phyloP scores from a whole-genome alignment of 352 stramenopile genomes.

The Pythium myriotylum region DNA sequence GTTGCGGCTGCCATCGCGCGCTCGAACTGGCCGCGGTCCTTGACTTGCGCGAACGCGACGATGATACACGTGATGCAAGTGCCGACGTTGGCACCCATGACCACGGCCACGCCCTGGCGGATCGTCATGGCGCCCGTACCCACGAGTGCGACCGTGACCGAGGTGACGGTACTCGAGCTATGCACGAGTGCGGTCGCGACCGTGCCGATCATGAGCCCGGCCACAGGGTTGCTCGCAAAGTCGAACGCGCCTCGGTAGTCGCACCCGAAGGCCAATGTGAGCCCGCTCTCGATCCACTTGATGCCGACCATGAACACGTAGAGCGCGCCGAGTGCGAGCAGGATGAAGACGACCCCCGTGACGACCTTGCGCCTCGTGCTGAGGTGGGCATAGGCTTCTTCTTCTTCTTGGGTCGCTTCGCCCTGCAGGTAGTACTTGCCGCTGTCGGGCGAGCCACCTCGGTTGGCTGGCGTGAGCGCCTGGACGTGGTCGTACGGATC shows the following conservation, averaged over 20 bases:
- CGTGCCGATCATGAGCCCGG: constrained; percentile 78
- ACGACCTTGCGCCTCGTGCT: constrained; percentile 23
- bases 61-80: constrained; percentile 80
- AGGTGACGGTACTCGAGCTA: constrained; percentile 49
- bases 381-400: constrained; percentile 20
- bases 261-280: constrained; percentile 48
- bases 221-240: constrained; percentile 72
- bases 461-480: neutral
- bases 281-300: constrained; percentile 42
- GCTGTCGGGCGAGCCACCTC: constrained; percentile 9
- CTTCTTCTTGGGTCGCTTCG: constrained; percentile 8
- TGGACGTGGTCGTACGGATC: constrained; percentile 16
- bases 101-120: constrained; percentile 67
- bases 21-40: constrained; percentile 45
- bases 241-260: constrained; percentile 55
- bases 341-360: constrained; percentile 18
- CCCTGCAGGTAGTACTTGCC: constrained; percentile 26
- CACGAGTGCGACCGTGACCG: constrained; percentile 47
- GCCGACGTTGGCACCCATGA: constrained; percentile 86
- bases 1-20: constrained; percentile 31
- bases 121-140: constrained; percentile 47
- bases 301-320: constrained; percentile 64
- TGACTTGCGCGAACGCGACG: constrained; percentile 73
- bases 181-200: constrained; percentile 66
- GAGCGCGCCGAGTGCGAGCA: constrained; percentile 27